Conservation (phyloP, 805 yeast genomes). For the Suhomyces canberraensis region DNA sequence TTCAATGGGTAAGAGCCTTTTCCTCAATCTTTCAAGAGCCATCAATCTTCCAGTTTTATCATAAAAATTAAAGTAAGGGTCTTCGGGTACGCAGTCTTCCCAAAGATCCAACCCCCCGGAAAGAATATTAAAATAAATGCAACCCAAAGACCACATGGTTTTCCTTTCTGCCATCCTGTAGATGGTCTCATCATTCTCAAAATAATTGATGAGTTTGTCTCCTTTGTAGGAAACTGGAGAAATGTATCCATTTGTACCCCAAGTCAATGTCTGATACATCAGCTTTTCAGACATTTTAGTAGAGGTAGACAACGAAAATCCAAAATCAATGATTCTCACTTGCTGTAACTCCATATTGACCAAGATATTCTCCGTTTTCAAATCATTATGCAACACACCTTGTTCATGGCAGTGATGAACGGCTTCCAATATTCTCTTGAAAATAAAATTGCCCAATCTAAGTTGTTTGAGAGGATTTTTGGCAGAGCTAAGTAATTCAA, state of each 20-base stretch:
- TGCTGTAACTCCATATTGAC: conserved; percentile 1
- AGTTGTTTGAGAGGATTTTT: background rate
- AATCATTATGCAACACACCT: conserved; percentile 7
- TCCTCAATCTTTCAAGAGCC: background rate
- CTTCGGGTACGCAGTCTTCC: conserved; percentile 1
- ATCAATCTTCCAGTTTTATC: background rate
- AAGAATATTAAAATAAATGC: conserved; percentile 4
- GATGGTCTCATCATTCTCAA: conserved; percentile 1
- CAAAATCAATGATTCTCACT: conserved; percentile 7
- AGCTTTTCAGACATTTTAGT: background rate
- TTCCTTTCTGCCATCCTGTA: conserved; percentile 4
- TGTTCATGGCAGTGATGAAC: conserved; percentile 5
- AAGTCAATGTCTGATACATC: background rate
- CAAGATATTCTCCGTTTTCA: conserved; percentile 8
- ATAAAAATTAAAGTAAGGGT: background rate
- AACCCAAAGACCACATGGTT: conserved; percentile 6
- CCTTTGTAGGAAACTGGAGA: conserved; percentile 1
- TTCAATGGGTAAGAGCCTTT: background rate
- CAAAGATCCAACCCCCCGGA: conserved; percentile 3
- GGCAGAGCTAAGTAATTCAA: conserved; percentile 1
- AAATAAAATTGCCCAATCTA: background rate
- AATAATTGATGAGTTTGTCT: background rate
- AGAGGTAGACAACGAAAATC: conserved; percentile 1
- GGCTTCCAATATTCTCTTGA: conserved; percentile 4
- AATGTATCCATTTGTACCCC: conserved; percentile 7